Conservation (phyloP, 371 early-diverging fungal species). For the Mucor lusitanicus region DNA sequence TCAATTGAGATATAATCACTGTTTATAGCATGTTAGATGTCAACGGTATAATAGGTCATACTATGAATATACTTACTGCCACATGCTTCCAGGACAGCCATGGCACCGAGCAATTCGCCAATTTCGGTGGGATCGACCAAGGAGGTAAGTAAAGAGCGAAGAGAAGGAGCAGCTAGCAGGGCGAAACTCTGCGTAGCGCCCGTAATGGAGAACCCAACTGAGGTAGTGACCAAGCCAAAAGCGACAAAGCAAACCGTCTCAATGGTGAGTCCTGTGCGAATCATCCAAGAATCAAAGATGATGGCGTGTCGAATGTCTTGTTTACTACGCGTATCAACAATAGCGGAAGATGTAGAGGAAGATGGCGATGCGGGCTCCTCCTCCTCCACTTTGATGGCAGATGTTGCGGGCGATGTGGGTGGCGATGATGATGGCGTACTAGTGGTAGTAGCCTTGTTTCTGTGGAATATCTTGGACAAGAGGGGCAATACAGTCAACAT, state of each 20-base stretch:
- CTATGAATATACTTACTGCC: conserved; percentile 29
- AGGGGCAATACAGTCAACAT: conserved; percentile 33
- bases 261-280: conserved; percentile 43
- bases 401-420: not conserved
- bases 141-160: conserved; percentile 43
- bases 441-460: not conserved
- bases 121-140: conserved; percentile 51
- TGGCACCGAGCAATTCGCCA: conserved; percentile 52
- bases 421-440: not conserved
- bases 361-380: not conserved
- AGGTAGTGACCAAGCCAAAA: conserved; percentile 33
- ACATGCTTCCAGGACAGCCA: conserved; percentile 52
- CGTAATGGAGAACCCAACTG: conserved; percentile 26
- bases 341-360: not conserved
- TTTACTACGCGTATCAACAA: not conserved
- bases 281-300: conserved; percentile 52
- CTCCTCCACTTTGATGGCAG: not conserved
- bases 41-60: no score
- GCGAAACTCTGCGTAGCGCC: conserved; percentile 38
- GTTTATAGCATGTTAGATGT: not conserved
- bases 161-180: conserved; percentile 45
- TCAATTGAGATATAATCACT: conserved; percentile 40
- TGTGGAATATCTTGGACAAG: conserved; percentile 20
- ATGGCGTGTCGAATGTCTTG: conserved; percentile 5
- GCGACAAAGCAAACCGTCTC: conserved; percentile 38